A percentile compares a stretch with the other conserved stretches of the same genome.
These are phyloP conservation scores for Ochromonas danica DNA, from an alignment of 108 stramenopile genomes.

Conservation along the genomic window DNA sequence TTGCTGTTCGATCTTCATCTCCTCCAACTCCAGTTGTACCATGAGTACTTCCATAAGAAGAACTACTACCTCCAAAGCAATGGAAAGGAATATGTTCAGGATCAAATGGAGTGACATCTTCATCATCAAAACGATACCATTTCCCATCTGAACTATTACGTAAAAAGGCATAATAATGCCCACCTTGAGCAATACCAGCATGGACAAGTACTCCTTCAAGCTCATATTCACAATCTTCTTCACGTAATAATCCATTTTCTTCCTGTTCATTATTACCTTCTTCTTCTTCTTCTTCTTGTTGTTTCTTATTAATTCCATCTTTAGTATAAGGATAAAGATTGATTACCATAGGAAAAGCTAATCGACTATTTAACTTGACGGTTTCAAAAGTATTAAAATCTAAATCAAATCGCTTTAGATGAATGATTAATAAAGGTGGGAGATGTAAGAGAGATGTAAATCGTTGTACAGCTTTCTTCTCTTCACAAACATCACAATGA, in stretches of 20 bases:
- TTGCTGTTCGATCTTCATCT: conserved; percentile 88
- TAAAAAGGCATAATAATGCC: conserved; percentile 96
- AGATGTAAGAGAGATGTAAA: conserved; percentile 77
- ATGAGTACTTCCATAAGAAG: conserved; percentile 74
- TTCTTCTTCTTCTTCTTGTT: conserved; percentile 48
- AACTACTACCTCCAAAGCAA: conserved; percentile 90
- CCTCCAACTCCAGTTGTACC: neutral
- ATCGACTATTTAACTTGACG: conserved; percentile 93
- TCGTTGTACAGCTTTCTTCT: conserved; percentile 84
- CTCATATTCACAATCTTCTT: conserved; percentile 86
- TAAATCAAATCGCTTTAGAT: conserved; percentile 93
- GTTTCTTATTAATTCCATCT: conserved; percentile 78
- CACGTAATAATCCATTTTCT: conserved; percentile 46
- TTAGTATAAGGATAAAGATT: conserved; percentile 91
- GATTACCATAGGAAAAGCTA: conserved; percentile 83
- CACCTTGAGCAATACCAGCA: conserved; percentile 94
- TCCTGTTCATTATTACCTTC: conserved; percentile 26
- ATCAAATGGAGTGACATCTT: conserved; percentile 93
- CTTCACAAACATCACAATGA: conserved; percentile 85
- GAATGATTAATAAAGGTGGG: conserved; percentile 86
- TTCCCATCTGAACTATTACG: conserved; percentile 39
- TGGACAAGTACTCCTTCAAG: conserved; percentile 91
- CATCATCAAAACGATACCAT: conserved; percentile 96
- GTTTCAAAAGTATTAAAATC: conserved; percentile 97
- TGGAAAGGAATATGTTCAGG: conserved; percentile 75